Evolutionary conservation across 2,329 filamentous ascomycete genomes (phyloP).

Genomic region (Bisporella sp.): DNA sequence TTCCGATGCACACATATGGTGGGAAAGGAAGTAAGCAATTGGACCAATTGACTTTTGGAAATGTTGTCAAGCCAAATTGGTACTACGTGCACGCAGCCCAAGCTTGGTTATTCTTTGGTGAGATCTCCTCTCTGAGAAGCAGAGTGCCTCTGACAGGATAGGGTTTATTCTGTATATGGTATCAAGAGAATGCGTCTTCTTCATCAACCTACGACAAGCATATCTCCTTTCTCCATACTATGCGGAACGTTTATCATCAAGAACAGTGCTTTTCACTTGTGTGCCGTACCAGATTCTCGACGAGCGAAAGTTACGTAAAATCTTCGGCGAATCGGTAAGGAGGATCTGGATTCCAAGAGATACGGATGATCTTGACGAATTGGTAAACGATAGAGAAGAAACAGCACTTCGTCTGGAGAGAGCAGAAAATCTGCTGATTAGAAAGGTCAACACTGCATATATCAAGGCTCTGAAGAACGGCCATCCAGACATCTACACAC

Average conservation of each 20-base stretch:
- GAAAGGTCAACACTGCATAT: conserved; percentile 47
- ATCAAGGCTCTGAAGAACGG: conserved; percentile 46
- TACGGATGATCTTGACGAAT: conserved; percentile 49
- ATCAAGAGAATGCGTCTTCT: conserved; percentile 59
- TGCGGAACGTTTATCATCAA: conserved; percentile 56
- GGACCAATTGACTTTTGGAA: conserved; percentile 53
- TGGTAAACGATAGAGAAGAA: conserved; percentile 52
- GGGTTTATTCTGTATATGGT: conserved; percentile 60
- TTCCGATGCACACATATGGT: conserved; percentile 58
- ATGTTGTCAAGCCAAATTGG: conserved; percentile 42
- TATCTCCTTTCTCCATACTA: conserved; percentile 61
- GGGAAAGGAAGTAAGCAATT: conserved; percentile 46
- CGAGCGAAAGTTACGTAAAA: conserved; percentile 46
- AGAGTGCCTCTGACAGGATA: conserved; percentile 8
- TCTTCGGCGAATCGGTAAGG: conserved; percentile 56
- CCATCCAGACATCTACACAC: conserved; percentile 27
- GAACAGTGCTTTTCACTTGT: conserved; percentile 60
- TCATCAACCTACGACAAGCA: conserved; percentile 62
- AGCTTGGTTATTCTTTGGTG: conserved; percentile 55
- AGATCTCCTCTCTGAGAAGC: not conserved
- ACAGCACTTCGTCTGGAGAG: conserved; percentile 55
- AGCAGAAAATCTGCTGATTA: conserved; percentile 57
- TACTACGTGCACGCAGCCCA: conserved; percentile 55
- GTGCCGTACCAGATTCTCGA: conserved; percentile 55
- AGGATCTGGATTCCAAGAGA: conserved; percentile 58